Evolutionary conservation across 1,139 yeast genomes (phyloP), one percentile per base, ranked within the genome.

Genomic region (Protomyces macrosporus): DNA sequence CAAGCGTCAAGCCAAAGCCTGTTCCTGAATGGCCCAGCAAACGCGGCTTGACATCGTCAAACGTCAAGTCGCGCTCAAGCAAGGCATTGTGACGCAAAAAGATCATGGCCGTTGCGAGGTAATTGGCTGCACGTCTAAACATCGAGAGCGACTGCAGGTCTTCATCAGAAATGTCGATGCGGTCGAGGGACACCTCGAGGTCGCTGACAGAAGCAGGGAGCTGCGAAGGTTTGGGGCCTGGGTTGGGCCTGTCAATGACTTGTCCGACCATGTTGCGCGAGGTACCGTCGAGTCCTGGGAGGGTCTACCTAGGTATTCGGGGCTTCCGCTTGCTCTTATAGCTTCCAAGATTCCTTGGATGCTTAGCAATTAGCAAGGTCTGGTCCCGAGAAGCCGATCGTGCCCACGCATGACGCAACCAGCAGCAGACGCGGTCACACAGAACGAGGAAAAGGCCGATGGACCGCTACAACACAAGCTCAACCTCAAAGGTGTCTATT

Each of bases 81-180:
- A 67, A 64, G 10, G 66, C 57, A 60, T 67, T 55, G 45, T 65
- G 57, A 53, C 59, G 56, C 48, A 68, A 65, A 53, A 67, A 68
- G 65, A 68, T 67, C 69, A 68, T 67, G 48, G 69, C 68, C 12
- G 68, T 55, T 32, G 69, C 69, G 45, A 68, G 56, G 66, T 68
- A 68, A 62, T 67, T 60, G 34, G 68, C 61, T 34, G 67, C 66
- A 6, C 64, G 55, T 60, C 67, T 65, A 61, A 63, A 67, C 60
- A 62, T 64, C 63, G 48, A 59, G 50, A 68, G 64, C 12, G 66
- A 64, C 37, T 34, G 51, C 50, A 60, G 65, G 63, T 68, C 69
- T 7, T 55, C 68, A 23, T 54, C 58, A 10, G 68, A 58, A 37
- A 68, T 61, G 32, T 60, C 57, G 23, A 51, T 42, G 54, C 65